Base-by-base conservation (phyloP, 2,329 filamentous ascomycete species). In the Alternaria ethzedia region DNA sequence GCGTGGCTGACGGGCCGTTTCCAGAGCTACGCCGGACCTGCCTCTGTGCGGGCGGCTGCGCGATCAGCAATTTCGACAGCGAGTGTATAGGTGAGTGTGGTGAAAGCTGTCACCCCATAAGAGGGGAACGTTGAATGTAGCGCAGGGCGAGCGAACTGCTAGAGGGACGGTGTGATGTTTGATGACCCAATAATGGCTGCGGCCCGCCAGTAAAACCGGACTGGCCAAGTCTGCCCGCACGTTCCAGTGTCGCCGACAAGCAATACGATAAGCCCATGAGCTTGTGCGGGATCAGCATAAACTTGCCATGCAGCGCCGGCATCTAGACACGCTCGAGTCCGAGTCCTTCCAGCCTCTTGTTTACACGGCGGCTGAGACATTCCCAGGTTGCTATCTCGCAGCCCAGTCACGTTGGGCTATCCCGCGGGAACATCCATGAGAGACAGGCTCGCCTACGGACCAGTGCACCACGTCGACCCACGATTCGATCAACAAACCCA, bases 11-110 rank as follows among this genome's bases (percentile, higher is more conserved):
- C 41, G 57, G 54, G 54, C 49, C 43, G 50, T 54, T 62, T 54
- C 59, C 58, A 62, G 60, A 51, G 61, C 59, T 60, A 52, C 54
- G 58, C 57, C 25, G 36, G 23, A 30, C 36, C 41, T 52, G 49
- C 49, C 30, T 52, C 49, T 52, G 49, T 58, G 21, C 30, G 30
- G 26, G 23, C 15, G 43, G n/a, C 30, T 6, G n/a, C 30, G 57
- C 36, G 32, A 41, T 43, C 11, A 36, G 25, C 21, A 9, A 13
- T 50, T 26, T 17, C 26, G 43, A 51, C 46, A 65, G 66, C 63
- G 65, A 68, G 59, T 36, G 65, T 61, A 54, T 57, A 55, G 43
- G 68, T 51, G 55, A 54, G 54, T 49, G 32, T 52, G 57, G 63
- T 49, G 59, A 57, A 45, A 47, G 66, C 57, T 43, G 56, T 47